Evolutionary conservation across 1,139 yeast genomes (phyloP), one percentile per base, ranked within the genome.

Genomic region (Spathaspora sp.): DNA sequence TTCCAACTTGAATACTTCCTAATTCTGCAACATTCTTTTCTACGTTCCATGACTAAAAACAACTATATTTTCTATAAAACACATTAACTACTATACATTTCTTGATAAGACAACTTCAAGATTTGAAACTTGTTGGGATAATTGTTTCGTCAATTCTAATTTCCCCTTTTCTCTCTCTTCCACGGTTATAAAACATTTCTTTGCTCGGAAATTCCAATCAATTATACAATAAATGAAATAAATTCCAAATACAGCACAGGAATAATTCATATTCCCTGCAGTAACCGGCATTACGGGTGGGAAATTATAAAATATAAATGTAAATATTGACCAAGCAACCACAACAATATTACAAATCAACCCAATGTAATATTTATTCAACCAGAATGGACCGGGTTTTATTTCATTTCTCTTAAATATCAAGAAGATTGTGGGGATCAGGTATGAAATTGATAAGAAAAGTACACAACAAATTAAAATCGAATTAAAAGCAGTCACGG

Each of bases 371-470:
- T 59, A 25, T 43, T 57, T 62, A 3, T 69, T 67, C 43, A 80
- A 56, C 86, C 87, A 82, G 60, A 82, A 74, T 7, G 75, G 73
- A 0, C 74, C 74, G 43, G 64, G 75, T 20, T 54, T 51, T 23
- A 72, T 62, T 46, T 68, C 64, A 44, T 67, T 58, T 54, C 78
- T 62, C 13, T 76, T 74, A 20, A 59, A 51, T 33, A 72, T 57
- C 38, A 72, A 57, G 49, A 67, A 67, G 3, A 57, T 44, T 1
- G 63, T 63, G 4, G 76, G 76, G 17, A 72, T 64, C 43, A 59
- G 49, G 49, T 72, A 72, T 3, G 72, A 66, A 34, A 70, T 55
- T 38, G 70, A 59, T 47, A 71, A 61, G 47, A 72, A 67, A 29
- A 67, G 61, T 38, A 70, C 67, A 45, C 74, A 70, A 1, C 71